Conservation (phyloP, 352 stramenopile genomes). For the Peronosclerospora sorghi region DNA sequence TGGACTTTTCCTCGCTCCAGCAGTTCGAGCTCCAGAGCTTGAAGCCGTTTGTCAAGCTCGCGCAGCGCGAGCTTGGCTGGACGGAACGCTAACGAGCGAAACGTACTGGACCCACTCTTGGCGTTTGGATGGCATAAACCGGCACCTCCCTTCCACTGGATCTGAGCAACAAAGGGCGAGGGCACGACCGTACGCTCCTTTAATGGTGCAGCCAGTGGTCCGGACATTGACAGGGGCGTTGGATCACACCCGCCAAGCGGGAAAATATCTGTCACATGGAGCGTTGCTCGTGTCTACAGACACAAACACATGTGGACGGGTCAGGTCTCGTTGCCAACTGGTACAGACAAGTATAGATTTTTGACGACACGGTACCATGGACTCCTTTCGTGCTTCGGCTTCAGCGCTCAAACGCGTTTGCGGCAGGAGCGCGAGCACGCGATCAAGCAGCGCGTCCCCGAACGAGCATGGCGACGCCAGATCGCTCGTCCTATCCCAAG, state of each 20-base stretch:
- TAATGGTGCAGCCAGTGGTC: slow-evolving; percentile 1
- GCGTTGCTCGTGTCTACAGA: slow-evolving; percentile 21
- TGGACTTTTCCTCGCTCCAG: slow-evolving; percentile 40
- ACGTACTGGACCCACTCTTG: slow-evolving; percentile 32
- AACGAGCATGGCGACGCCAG: slow-evolving; percentile 54
- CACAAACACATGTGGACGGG: slow-evolving; percentile 2
- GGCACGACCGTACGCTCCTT: slow-evolving; percentile 14
- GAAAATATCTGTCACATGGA: slow-evolving; percentile 58
- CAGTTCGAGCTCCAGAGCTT: slow-evolving; percentile 44
- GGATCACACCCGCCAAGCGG: slow-evolving; percentile 53
- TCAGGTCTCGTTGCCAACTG: neutral
- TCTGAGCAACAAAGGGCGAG: slow-evolving; percentile 51
- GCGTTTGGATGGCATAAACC: slow-evolving; percentile 48
- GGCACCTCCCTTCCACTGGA: slow-evolving; percentile 57
- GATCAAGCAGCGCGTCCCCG: slow-evolving; percentile 53
- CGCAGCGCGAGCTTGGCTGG: slow-evolving; percentile 57
- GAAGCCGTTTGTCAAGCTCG: slow-evolving; percentile 56
- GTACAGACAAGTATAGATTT: neutral
- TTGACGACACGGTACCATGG: slow-evolving; percentile 10
- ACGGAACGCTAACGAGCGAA: slow-evolving; percentile 52
- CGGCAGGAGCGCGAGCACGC: slow-evolving; percentile 48
- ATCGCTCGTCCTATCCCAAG: slow-evolving; percentile 38
- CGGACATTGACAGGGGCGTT: slow-evolving; percentile 21
- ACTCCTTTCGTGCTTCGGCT: slow-evolving; percentile 5
- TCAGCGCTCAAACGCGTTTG: slow-evolving; percentile 27